These are phyloP conservation scores for Ilyonectria mors-panacis DNA, from an alignment of 2,329 filamentous ascomycete genomes.

Conservation along the genomic window DNA sequence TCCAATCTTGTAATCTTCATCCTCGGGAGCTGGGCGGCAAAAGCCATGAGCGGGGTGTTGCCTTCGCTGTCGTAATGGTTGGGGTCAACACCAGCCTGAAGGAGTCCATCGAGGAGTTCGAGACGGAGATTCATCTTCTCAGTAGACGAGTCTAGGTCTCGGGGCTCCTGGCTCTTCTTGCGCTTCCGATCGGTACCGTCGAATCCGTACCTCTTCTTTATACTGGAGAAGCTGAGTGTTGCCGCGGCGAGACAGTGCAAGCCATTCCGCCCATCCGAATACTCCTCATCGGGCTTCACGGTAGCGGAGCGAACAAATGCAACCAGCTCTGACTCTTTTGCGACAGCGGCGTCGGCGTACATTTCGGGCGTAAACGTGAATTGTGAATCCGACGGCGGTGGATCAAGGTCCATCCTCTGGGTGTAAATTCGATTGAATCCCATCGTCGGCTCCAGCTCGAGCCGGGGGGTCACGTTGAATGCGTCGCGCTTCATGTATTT, in stretches of 20 bases:
- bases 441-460: constrained; percentile 14
- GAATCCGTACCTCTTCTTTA: constrained; percentile 53
- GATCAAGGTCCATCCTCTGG: constrained; percentile 44
- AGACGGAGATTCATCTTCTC: constrained; percentile 50
- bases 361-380: constrained; percentile 16
- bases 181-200: constrained; percentile 24
- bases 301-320: constrained; percentile 37
- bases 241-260: constrained; percentile 72
- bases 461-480: constrained; percentile 57
- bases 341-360: constrained; percentile 26
- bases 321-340: constrained; percentile 43
- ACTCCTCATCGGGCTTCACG: constrained; percentile 41
- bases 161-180: constrained; percentile 27
- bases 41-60: constrained; percentile 70
- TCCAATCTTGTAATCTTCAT: constrained; percentile 65
- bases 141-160: constrained; percentile 53
- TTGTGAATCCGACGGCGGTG: constrained; percentile 29
- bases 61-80: constrained; percentile 69
- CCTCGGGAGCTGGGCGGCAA: constrained; percentile 65
- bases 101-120: constrained; percentile 47
- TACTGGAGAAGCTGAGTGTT: constrained; percentile 59
- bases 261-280: constrained; percentile 66
- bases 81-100: constrained; percentile 59
- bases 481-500: constrained; percentile 63
- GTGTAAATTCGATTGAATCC: constrained; percentile 24